These are phyloP conservation scores for Ciborinia camelliae DNA, from an alignment of 2,329 filamentous ascomycete species.

Conservation along the genomic window DNA sequence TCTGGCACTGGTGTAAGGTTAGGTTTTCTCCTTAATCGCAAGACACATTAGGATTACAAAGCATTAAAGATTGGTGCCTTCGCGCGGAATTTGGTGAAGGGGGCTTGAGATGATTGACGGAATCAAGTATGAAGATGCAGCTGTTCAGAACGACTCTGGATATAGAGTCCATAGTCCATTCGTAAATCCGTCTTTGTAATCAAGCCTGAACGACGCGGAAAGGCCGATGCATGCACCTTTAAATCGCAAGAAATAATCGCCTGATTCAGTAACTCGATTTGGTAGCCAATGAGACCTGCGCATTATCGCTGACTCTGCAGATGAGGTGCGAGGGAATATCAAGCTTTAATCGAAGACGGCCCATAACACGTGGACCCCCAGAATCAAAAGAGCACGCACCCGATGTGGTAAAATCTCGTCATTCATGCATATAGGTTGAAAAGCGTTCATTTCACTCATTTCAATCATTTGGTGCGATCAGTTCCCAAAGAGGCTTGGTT, in stretches of 20 bases:
- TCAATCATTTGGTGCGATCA: not conserved
- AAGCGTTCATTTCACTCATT: no score
- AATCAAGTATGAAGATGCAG: not conserved
- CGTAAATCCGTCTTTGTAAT: conserved; percentile 13
- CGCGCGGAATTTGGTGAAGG: not conserved
- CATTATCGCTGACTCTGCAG: conserved; percentile 11
- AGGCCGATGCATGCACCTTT: conserved; percentile 16
- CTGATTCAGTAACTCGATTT: conserved; percentile 8
- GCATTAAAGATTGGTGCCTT: not conserved
- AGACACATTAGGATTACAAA: not conserved
- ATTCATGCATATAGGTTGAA: conserved; percentile 1
- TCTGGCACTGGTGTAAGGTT: not conserved
- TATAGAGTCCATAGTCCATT: not conserved
- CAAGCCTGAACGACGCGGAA: conserved; percentile 10
- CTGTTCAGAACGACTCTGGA: no score
- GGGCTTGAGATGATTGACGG: not conserved
- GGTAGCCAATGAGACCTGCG: not conserved
- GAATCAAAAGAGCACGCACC: not conserved
- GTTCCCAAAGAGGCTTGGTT: not conserved
- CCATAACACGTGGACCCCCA: conserved; percentile 4
- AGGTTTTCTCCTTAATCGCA: not conserved
- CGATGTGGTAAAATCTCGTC: conserved; percentile 11
- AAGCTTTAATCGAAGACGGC: conserved; percentile 1
- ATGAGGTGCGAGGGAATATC: not conserved
- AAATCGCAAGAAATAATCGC: not conserved